phyloP scores from a whole-genome alignment of 129 eudicot species.

The Artemisia argyi region DNA sequence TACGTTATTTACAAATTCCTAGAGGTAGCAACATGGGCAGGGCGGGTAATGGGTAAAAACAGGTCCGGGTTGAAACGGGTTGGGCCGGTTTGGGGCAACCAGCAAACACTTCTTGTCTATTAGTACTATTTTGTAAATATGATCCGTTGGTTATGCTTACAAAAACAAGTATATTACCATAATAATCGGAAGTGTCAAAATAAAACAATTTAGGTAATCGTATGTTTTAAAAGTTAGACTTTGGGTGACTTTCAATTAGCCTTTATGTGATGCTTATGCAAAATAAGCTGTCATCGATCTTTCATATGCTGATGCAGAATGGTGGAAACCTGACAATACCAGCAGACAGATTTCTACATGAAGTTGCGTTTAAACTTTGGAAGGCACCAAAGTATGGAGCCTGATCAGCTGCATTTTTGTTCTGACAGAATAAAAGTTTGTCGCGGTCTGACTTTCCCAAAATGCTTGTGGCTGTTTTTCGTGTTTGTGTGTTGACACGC shows the following conservation, averaged over 20 bases:
- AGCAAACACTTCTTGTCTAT: too few relatives aligned
- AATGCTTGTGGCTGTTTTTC: conserved; percentile 19
- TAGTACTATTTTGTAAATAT: too few relatives aligned
- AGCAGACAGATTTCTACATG: conserved; percentile 81
- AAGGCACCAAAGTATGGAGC: conserved; percentile 99
- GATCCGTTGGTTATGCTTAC: background rate
- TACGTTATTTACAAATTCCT: background rate
- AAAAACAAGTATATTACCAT: background rate
- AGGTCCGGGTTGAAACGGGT: background rate
- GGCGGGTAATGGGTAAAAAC: too few relatives aligned
- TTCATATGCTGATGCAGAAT: conserved; percentile 48
- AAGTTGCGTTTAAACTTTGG: conserved; percentile 95
- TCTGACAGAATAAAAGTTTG: conserved; percentile 1
- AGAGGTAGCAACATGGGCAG: too few relatives aligned
- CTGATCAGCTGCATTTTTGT: conserved; percentile 21
- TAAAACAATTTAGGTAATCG: too few relatives aligned
- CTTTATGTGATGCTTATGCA: background rate
- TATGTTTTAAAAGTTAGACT: too few relatives aligned
- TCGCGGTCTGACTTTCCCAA: conserved; percentile 4
- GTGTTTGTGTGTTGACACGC: background rate
- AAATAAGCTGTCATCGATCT: background rate
- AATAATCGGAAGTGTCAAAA: background rate
- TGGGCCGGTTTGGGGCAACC: background rate
- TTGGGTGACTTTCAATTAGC: too few relatives aligned
- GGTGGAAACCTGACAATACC: conserved; percentile 79